Conservation (phyloP, 2,329 filamentous ascomycete genomes). For the Seiridium unicorne region DNA sequence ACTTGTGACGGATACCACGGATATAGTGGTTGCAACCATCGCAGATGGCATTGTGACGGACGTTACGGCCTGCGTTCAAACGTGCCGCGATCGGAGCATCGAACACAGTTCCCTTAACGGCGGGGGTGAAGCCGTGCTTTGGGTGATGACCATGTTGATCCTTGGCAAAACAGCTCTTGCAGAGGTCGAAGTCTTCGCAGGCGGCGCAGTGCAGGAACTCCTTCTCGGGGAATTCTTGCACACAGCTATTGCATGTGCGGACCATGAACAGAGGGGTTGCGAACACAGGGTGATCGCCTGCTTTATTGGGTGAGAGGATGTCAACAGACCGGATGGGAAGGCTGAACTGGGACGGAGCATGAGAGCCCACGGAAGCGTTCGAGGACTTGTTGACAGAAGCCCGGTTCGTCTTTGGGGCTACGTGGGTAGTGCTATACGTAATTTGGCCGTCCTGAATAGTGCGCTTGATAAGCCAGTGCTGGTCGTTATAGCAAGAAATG, state of each 20-base stretch:
- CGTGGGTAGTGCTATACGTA: conserved; percentile 80
- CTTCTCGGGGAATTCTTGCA: conserved; percentile 69
- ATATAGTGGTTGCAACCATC: conserved; percentile 92
- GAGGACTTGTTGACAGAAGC: conserved; percentile 16
- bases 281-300: background rate
- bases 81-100: conserved; percentile 62
- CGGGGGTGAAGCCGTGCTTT: conserved; percentile 74
- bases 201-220: conserved; percentile 81
- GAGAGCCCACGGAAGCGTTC: background rate
- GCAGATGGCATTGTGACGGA: conserved; percentile 83
- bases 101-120: conserved; percentile 61
- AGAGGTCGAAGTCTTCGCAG: conserved; percentile 92
- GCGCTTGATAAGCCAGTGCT: conserved; percentile 95
- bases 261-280: conserved; percentile 3
- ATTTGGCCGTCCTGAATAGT: conserved; percentile 75
- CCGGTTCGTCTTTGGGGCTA: conserved; percentile 61
- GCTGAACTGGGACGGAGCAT: conserved; percentile 1
- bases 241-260: conserved; percentile 70
- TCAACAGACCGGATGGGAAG: conserved; percentile 17
- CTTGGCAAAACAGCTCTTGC: conserved; percentile 73
- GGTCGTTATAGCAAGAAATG: conserved; percentile 71
- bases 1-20: conserved; percentile 90
- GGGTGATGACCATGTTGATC: conserved; percentile 89
- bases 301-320: background rate
- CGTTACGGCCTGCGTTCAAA: conserved; percentile 76